These are phyloP conservation scores for Boletellus sp. DNA, from an alignment of 1,284 basidiomycete species.

Conservation along the genomic window DNA sequence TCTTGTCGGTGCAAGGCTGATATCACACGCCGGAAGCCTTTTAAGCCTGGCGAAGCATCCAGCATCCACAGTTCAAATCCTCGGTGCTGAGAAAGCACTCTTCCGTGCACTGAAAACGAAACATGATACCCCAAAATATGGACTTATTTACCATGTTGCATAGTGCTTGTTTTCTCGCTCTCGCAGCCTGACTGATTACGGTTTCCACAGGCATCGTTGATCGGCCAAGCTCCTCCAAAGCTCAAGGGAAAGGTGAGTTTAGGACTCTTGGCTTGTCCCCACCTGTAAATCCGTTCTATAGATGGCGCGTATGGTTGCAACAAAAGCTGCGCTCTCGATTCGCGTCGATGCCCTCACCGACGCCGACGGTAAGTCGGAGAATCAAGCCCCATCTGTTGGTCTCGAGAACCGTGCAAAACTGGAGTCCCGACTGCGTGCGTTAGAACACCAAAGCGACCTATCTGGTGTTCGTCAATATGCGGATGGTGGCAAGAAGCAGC, in stretches of 20 bases:
- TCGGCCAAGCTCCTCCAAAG: conserved; percentile 97
- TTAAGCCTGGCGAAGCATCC: conserved; percentile 95
- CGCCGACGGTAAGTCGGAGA: conserved; percentile 84
- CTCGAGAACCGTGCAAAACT: conserved; percentile 93
- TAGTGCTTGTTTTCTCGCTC: conserved; percentile 14
- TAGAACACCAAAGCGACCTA: conserved; percentile 81
- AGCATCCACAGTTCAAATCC: conserved; percentile 96
- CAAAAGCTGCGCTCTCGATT: conserved; percentile 94
- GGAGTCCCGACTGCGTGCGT: conserved; percentile 86
- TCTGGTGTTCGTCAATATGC: conserved; percentile 61
- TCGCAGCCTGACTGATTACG: conserved; percentile 1
- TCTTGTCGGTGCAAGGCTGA: conserved; percentile 92
- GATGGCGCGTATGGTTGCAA: conserved; percentile 99
- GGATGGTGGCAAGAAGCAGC: conserved; percentile 65
- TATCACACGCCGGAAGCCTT: conserved; percentile 95
- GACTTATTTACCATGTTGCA: conserved; percentile 90
- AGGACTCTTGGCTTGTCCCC: not conserved
- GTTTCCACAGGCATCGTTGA: conserved; percentile 72
- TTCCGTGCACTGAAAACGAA: conserved; percentile 99
- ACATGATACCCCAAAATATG: conserved; percentile 98
- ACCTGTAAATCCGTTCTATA: conserved; percentile 27
- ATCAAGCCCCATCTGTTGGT: conserved; percentile 80
- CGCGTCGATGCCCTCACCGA: conserved; percentile 96
- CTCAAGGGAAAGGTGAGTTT: conserved; percentile 87
- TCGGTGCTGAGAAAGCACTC: conserved; percentile 97